These are phyloP conservation scores for Priceomyces fermenticarens DNA, from an alignment of 805 yeast genomes.

Conservation along the genomic window DNA sequence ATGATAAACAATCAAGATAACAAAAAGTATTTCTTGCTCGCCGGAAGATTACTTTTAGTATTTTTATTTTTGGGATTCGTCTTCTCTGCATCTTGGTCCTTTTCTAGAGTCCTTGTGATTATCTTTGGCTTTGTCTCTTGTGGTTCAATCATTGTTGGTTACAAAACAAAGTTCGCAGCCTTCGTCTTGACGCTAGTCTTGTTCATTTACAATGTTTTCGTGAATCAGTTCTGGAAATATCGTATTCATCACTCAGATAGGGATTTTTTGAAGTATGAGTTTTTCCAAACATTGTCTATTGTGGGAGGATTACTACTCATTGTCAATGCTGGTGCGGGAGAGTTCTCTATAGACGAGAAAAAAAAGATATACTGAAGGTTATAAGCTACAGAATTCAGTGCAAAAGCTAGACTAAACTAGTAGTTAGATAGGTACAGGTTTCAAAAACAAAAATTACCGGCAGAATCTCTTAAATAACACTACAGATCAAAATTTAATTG, in stretches of 20 bases:
- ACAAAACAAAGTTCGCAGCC: conserved; percentile 88
- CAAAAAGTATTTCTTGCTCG: conserved; percentile 77
- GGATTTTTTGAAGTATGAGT: conserved; percentile 88
- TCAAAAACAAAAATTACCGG: no score
- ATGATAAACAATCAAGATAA: conserved; percentile 67
- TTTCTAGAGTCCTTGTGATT: conserved; percentile 61
- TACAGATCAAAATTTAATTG: no score
- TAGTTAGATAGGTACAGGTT: no score
- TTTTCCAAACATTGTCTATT: conserved; percentile 90
- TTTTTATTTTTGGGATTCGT: conserved; percentile 84
- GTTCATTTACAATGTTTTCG: conserved; percentile 69
- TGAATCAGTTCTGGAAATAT: conserved; percentile 88
- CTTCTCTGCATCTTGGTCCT: conserved; percentile 69
- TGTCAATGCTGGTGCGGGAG: conserved; percentile 96
- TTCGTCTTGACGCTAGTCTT: conserved; percentile 64
- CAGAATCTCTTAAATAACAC: no score
- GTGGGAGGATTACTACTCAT: conserved; percentile 91
- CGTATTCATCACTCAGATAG: conserved; percentile 69
- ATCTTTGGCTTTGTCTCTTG: conserved; percentile 69
- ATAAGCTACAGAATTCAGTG: no score
- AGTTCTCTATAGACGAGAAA: conserved; percentile 89
- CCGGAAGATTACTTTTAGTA: conserved; percentile 84
- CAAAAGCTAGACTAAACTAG: no score
- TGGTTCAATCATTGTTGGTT: conserved; percentile 82
- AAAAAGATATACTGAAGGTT: conserved; percentile 70